These are phyloP conservation scores for Penicillium hordei DNA, from an alignment of 2,329 filamentous ascomycete genomes.

Conservation along the genomic window DNA sequence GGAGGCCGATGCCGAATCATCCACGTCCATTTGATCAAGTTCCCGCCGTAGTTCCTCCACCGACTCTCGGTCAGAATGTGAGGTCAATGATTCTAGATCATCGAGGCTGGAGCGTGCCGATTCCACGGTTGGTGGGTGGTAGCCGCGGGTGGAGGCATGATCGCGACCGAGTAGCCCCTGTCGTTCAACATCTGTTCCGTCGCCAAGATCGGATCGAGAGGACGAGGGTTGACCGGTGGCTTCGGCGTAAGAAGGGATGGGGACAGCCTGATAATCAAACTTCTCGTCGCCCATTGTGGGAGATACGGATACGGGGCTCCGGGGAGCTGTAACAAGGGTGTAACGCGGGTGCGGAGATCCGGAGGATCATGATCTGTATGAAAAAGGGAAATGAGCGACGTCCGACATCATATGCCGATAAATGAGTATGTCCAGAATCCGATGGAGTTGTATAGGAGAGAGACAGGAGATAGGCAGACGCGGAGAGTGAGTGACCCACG, in stretches of 20 bases:
- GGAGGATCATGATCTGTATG: constrained; percentile 42
- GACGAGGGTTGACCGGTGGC: constrained; percentile 46
- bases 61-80: constrained; percentile 54
- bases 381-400: constrained; percentile 31
- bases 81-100: constrained; percentile 55
- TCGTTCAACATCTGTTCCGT: constrained; percentile 45
- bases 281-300: constrained; percentile 54
- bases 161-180: constrained; percentile 43
- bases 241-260: constrained; percentile 83
- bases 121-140: constrained; percentile 79
- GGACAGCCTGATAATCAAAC: constrained; percentile 60
- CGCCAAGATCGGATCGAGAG: constrained; percentile 33
- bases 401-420: constrained; percentile 30
- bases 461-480: constrained; percentile 8
- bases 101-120: constrained; percentile 67
- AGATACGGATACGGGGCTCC: constrained; percentile 27
- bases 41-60: constrained; percentile 70
- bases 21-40: constrained; percentile 85
- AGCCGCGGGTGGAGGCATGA: constrained; percentile 51
- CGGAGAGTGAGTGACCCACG: constrained; percentile 9
- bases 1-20: constrained; percentile 57
- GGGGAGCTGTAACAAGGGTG: constrained; percentile 34
- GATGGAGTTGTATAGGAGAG: constrained; percentile 12
- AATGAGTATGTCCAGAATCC: not conserved
- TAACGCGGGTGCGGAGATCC: constrained; percentile 29